Evolutionary conservation across 1,284 basidiomycete species (phyloP).

Genomic region (Cryptococcus sp.): DNA sequence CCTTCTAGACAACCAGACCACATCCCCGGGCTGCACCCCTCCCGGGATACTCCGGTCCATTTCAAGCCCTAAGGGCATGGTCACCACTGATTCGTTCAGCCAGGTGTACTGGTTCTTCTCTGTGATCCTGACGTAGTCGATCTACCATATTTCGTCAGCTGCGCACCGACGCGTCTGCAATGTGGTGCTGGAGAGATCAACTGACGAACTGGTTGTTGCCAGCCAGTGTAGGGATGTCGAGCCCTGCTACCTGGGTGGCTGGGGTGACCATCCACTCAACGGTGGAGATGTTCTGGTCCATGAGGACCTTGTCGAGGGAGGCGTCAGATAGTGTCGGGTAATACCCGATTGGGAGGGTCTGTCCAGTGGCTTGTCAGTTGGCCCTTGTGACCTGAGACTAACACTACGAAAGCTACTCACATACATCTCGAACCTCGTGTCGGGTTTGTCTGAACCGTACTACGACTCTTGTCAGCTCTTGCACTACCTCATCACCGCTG

Average conservation of each 20-base stretch:
- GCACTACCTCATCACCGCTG: too few species aligned
- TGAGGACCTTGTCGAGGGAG: constrained; percentile 44
- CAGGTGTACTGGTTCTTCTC: constrained; percentile 40
- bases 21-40: constrained; percentile 51
- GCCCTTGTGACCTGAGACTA: not conserved
- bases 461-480: constrained; percentile 38
- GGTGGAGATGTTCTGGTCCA: constrained; percentile 43
- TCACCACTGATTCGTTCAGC: constrained; percentile 40
- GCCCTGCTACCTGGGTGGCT: constrained; percentile 27
- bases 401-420: constrained; percentile 50
- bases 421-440: constrained; percentile 80
- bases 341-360: constrained; percentile 50
- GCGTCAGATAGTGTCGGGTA: constrained; percentile 47
- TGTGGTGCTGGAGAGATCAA: too few species aligned
- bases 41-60: constrained; percentile 36
- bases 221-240: constrained; percentile 36
- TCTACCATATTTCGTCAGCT: constrained; percentile 16
- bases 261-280: constrained; percentile 50
- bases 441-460: constrained; percentile 95
- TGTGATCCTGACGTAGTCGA: constrained; percentile 46
- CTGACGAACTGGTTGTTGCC: constrained; percentile 38
- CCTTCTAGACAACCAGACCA: constrained; percentile 56
- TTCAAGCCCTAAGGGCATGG: constrained; percentile 35
- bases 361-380: not conserved
- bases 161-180: not conserved